Base-by-base conservation (phyloP, 2,329 filamentous ascomycete species). In the Pseudogymnoascus verrucosus region DNA sequence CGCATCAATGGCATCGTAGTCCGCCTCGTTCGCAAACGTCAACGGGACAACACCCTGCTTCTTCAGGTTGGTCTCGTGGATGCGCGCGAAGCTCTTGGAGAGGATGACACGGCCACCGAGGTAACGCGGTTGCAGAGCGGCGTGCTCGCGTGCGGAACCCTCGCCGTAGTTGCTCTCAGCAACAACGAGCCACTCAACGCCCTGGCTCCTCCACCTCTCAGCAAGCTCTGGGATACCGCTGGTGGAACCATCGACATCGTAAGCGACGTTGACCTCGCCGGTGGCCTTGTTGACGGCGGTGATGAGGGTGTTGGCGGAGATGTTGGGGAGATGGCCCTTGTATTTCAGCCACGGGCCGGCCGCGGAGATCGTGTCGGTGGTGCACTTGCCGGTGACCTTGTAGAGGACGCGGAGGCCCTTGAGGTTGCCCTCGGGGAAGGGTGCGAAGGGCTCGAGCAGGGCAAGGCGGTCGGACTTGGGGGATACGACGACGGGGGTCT, bases 271-370 rank as follows among this genome's bases (percentile, higher is more conserved):
- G 68, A 95, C 93, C 77, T 96, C 93, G 69, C 89, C 89, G 0
- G 93, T 99, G 67, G 90, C 91, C 47, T 90, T 92, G 76, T 97
- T 97, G 74, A 93, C 83, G 65, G 95, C 95, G 62, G 92, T 95
- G 78, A 97, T 97, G 68, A 99, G 86, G 2, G 95, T 99, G 84
- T 99, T 99, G 74, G 91, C 91, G 70, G 88, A 90, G 76, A 99
- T 99, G 81, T 99, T 99, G 76, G 95, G 91, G 67, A 99, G 85
- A 77, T 99, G 95, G 67, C 95, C 95, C 82, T 98, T 98, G 86
- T 98, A 99, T 79, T 98, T 98, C 69, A 99, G 85, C 93, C 93
- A 98, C 14, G 93, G 93, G 5, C 93, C 93, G 0, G 93, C 93
- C 36, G 93, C 93, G 39, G 93, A 98, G 77, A 99, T 99, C 70